These are phyloP conservation scores for Fusarium coicis DNA, from an alignment of 2,329 filamentous ascomycete genomes.

Conservation along the genomic window DNA sequence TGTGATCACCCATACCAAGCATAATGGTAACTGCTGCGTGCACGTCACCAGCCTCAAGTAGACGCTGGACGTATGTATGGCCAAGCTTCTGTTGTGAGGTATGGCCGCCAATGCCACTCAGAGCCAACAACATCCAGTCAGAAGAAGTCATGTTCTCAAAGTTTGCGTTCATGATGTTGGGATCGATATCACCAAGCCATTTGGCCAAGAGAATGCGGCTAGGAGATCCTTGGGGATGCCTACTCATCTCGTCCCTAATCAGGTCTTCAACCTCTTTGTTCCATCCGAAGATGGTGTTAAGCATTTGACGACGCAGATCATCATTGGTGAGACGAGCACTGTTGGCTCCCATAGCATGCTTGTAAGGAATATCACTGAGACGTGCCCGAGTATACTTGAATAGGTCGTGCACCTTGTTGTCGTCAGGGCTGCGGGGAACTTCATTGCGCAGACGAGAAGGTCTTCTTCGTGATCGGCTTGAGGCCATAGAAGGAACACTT, in stretches of 20 bases:
- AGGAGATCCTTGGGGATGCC: constrained; percentile 78
- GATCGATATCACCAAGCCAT: constrained; percentile 89
- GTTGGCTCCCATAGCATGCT: constrained; percentile 70
- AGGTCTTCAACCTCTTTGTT: constrained; percentile 83
- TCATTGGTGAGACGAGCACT: constrained; percentile 75
- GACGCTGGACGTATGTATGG: constrained; percentile 87
- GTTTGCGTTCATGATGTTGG: constrained; percentile 82
- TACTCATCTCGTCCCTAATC: constrained; percentile 83
- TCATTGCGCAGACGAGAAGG: constrained; percentile 84
- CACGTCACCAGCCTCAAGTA: constrained; percentile 89
- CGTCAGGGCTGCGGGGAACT: constrained; percentile 79
- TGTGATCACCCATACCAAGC: constrained; percentile 89
- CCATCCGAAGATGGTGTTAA: constrained; percentile 95
- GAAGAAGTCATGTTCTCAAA: constrained; percentile 90
- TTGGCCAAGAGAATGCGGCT: constrained; percentile 86
- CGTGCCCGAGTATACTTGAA: constrained; percentile 88
- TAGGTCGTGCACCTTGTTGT: constrained; percentile 77
- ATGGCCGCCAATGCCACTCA: constrained; percentile 83
- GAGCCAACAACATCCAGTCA: constrained; percentile 95
- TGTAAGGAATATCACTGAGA: constrained; percentile 84
- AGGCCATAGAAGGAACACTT: constrained; percentile 57
- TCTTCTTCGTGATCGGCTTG: constrained; percentile 58
- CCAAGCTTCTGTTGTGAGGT: constrained; percentile 89
- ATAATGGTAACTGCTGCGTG: constrained; percentile 94
- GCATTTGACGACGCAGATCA: constrained; percentile 88